These are phyloP conservation scores for Escallonia rubra DNA, from an alignment of 129 eudicot genomes.

Conservation along the genomic window DNA sequence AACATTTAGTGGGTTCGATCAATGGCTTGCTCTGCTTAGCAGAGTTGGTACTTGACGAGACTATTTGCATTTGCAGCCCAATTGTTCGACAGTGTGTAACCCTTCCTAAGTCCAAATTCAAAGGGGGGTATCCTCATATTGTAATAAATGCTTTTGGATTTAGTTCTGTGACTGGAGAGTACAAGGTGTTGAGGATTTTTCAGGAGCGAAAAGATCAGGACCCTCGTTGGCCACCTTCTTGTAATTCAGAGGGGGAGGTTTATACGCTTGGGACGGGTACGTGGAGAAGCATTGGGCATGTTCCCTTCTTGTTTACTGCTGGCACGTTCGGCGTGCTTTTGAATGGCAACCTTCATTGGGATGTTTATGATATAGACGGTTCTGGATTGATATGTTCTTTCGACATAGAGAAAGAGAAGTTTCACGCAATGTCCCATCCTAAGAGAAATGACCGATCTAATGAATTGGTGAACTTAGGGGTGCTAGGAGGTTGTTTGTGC, in stretches of 20 bases:
- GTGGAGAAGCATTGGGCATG: constrained; percentile 32
- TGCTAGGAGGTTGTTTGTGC: constrained; percentile 34
- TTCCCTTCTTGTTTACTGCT: background rate
- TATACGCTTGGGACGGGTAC: constrained; percentile 42
- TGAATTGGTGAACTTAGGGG: constrained; percentile 17
- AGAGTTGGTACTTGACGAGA: constrained; percentile 5
- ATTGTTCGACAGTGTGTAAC: constrained; percentile 27
- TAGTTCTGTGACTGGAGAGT: constrained; percentile 13
- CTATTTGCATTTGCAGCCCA: constrained; percentile 35
- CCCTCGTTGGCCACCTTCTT: background rate
- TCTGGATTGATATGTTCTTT: constrained; percentile 22
- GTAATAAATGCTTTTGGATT: constrained; percentile 27
- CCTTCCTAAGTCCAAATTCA: constrained; percentile 14
- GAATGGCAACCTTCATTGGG: constrained; percentile 33
- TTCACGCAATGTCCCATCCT: constrained; percentile 22
- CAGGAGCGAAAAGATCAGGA: background rate
- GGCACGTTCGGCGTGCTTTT: background rate
- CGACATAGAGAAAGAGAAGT: constrained; percentile 26
- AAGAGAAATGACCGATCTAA: background rate
- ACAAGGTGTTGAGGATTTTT: background rate
- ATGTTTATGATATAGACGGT: background rate
- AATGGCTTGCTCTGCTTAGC: constrained; percentile 37
- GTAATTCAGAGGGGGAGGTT: constrained; percentile 22
- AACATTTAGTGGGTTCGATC: constrained; percentile 23
- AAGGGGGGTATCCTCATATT: background rate